Conservation (phyloP, 148 eudicot species). For the Rhododendron molle region DNA sequence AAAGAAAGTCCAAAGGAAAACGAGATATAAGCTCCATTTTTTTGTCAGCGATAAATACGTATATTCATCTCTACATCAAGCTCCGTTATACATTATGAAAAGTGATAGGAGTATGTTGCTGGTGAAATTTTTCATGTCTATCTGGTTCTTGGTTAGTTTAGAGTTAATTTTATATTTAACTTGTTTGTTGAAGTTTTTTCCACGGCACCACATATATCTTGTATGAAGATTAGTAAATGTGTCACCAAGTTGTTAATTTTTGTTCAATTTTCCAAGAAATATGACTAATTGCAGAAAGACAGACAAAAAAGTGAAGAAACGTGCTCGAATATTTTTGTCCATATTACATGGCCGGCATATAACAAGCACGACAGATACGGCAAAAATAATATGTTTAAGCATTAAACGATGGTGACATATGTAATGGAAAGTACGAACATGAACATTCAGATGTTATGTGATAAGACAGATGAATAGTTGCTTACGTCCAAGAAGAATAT, state of each 20-base stretch:
- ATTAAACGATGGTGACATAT: background rate
- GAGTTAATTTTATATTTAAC: background rate
- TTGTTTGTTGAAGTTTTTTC: background rate
- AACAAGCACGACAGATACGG: background rate
- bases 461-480: constrained; percentile 3
- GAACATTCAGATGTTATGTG: background rate
- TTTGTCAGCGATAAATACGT: background rate
- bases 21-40: background rate
- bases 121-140: background rate
- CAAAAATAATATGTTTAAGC: background rate
- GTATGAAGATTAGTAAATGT: background rate
- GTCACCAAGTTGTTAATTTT: background rate
- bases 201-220: background rate
- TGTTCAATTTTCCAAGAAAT: background rate
- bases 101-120: too few relatives aligned
- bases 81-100: too few relatives aligned
- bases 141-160: background rate
- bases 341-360: background rate
- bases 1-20: background rate
- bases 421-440: background rate
- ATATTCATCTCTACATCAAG: too few relatives aligned
- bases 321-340: background rate
- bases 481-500: constrained; percentile 62
- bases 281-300: background rate
- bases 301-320: background rate